Evolutionary conservation across 176 grass and related monocot species (phyloP), one percentile per base, ranked within the genome.

Genomic region (Oryza brachyantha): DNA sequence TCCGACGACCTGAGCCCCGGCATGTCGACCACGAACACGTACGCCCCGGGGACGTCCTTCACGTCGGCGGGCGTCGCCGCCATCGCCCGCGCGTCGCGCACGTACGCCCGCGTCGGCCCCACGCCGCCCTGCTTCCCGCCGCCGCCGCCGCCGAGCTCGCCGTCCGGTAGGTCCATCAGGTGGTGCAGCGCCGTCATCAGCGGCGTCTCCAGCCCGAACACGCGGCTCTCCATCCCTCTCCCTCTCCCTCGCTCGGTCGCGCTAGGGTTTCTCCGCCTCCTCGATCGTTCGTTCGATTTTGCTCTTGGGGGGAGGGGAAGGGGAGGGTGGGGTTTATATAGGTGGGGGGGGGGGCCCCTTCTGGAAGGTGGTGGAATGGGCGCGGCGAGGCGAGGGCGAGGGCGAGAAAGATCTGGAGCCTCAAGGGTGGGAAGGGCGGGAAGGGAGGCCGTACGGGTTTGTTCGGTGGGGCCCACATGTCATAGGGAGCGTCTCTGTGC

Each of bases 1-100:
- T 96, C 93, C 29, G 80, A 87, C 3, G 89, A 88, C 52, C 37
- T 81, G 2, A 96, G 65, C 75, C 93, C 93, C 4, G 93, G 90
- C 93, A 92, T 90, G 90, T 96, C 93, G 70, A 92, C 81, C 54
- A 89, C 83, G 90, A 96, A 96, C 16, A 72, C 72, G 70, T 97
- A 97, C 4, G 87, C 83, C 0, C 50, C 38, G 0, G 87, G 87
- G 0, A 97, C 76, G 66, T 97, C 93, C 87, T 93, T 97, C 13
- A 97, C 93, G 62, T 97, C 93, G 16, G 93, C 93, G 0, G 90
- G 87, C 13, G 93, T 93, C 5, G 87, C 84, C 24, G 93, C 93
- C 93, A 97, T 97, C 26, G 90, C 93, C 12, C 85, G 83, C 60
- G 90, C 87, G 64, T 97, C 93, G 61, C 85, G 93, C 8, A 97